These are phyloP conservation scores for Neurospora tetrasperma DNA, from an alignment of 495 filamentous ascomycete species.

Conservation along the genomic window DNA sequence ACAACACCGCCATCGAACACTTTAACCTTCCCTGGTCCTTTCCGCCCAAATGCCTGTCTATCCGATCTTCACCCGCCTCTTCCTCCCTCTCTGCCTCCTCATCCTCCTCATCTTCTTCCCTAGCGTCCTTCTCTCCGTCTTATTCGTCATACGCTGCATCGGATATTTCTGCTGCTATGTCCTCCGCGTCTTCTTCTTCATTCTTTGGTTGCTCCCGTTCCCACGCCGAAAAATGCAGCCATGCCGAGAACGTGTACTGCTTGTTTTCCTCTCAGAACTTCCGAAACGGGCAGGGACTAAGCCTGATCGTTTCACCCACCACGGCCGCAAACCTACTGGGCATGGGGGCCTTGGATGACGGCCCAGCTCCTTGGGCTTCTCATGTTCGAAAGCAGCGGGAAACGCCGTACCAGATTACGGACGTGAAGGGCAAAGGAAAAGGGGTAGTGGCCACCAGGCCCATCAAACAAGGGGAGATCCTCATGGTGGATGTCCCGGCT, in stretches of 20 bases:
- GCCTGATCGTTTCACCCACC: slow-evolving; percentile 19
- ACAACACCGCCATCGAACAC: neutral
- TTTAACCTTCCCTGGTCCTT: slow-evolving; percentile 9
- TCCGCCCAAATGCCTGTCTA: slow-evolving; percentile 4
- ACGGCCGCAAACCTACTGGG: neutral
- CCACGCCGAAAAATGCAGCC: neutral
- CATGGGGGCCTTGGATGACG: too few species aligned
- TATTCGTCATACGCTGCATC: too few species aligned
- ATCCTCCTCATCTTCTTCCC: too few species aligned
- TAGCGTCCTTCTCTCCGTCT: too few species aligned
- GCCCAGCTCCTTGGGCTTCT: too few species aligned
- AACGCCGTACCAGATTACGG: slow-evolving; percentile 12
- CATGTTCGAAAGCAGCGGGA: too few species aligned
- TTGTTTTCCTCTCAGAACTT: slow-evolving; percentile 25
- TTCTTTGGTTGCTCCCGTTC: too few species aligned
- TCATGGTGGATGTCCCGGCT: slow-evolving; percentile 31
- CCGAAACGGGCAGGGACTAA: slow-evolving; percentile 21
- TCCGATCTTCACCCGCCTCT: neutral
- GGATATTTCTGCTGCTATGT: too few species aligned
- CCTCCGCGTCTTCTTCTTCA: too few species aligned
- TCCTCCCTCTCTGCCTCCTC: too few species aligned
- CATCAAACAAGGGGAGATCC: slow-evolving; percentile 26
- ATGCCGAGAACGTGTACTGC: slow-evolving; percentile 15
- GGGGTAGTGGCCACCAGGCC: slow-evolving; percentile 25
- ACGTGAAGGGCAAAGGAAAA: slow-evolving; percentile 26